Evolutionary conservation across 306 rosid species (phyloP).

Genomic region (Glycine soja): DNA sequence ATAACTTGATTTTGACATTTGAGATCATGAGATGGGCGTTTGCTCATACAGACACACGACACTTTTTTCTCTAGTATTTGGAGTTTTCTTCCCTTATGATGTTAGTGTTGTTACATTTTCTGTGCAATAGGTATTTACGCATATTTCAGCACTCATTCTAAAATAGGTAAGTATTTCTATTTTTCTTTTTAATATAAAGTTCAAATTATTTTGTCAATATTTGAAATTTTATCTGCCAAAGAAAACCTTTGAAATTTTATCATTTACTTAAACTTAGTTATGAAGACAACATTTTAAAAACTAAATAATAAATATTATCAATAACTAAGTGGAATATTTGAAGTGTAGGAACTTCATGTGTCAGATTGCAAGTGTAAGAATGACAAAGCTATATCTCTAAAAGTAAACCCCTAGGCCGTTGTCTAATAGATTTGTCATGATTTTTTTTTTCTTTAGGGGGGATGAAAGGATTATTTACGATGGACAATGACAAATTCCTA

Average conservation of each 20-base stretch:
- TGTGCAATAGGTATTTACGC: background rate
- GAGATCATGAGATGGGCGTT: background rate
- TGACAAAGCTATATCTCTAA: background rate
- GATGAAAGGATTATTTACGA: background rate
- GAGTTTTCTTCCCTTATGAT: background rate
- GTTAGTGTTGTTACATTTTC: background rate
- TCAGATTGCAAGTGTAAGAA: too few relatives aligned
- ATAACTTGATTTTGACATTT: slow-evolving; percentile 28
- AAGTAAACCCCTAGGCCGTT: background rate
- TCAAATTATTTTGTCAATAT: too few relatives aligned
- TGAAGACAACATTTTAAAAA: background rate
- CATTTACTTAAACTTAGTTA: background rate
- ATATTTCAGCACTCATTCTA: background rate
- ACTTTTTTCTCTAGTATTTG: background rate
- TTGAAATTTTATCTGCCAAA: too few relatives aligned
- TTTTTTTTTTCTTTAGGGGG: background rate
- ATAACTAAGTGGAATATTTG: background rate
- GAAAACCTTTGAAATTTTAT: background rate
- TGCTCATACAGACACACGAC: background rate
- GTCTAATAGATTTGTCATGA: background rate
- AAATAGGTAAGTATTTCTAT: too few relatives aligned
- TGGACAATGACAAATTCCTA: background rate
- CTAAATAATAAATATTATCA: background rate
- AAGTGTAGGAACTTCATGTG: too few relatives aligned
- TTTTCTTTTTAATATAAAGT: too few relatives aligned